Percentiles rank a stretch among this genome's conserved stretches.
Evolutionary conservation across 73 alveolate genomes (phyloP).

Genomic region (Paramecium primaurelia): DNA sequence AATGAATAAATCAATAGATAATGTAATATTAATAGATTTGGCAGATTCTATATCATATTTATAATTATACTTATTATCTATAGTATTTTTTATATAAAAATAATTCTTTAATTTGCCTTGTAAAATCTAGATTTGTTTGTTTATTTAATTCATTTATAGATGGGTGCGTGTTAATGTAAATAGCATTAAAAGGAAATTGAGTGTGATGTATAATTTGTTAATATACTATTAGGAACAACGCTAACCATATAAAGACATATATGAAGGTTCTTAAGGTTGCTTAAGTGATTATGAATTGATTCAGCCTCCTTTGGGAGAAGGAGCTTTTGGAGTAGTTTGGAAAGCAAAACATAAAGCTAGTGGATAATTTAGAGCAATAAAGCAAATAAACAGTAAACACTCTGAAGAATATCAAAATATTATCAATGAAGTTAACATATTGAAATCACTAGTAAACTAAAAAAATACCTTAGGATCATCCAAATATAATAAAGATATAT

Average conservation of each 20-base stretch:
- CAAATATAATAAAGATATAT: slow-evolving; percentile 82
- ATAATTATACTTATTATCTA: no score
- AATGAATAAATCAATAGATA: no score
- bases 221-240: background rate
- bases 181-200: background rate
- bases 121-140: background rate
- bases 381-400: slow-evolving; percentile 78
- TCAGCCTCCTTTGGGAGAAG: slow-evolving; percentile 40
- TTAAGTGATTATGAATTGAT: background rate
- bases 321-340: slow-evolving; percentile 88
- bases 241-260: background rate
- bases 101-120: background rate
- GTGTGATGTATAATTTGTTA: background rate
- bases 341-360: slow-evolving; percentile 75
- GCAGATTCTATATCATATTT: background rate
- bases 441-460: slow-evolving; percentile 72
- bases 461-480: slow-evolving; percentile 77
- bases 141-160: background rate
- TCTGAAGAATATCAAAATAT: slow-evolving; percentile 34
- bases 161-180: background rate
- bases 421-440: slow-evolving; percentile 75
- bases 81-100: no score
- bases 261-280: background rate
- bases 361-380: slow-evolving; percentile 76
- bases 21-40: no score